Evolutionary conservation across 805 yeast species (phyloP).

Genomic region (Candida parachauliodes): DNA sequence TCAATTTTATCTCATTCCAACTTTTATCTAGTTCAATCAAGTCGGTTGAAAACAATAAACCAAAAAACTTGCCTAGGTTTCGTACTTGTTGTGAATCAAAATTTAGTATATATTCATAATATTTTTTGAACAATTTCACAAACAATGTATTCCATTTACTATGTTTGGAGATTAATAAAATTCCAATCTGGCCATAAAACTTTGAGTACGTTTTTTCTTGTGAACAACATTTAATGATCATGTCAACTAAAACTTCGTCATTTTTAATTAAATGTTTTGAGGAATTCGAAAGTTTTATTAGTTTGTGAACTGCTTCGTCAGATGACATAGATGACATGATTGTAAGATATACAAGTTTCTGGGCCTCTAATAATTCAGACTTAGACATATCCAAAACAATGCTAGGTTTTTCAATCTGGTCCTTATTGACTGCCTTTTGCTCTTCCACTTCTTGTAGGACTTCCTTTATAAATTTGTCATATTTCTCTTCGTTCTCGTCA

Average conservation of each 20-base stretch:
- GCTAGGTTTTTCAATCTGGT: no score
- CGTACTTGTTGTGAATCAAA: conserved; percentile 71
- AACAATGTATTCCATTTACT: conserved; percentile 55
- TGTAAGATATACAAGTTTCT: conserved; percentile 75
- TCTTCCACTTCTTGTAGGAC: conserved; percentile 39
- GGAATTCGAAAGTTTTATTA: conserved; percentile 46
- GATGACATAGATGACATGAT: conserved; percentile 87
- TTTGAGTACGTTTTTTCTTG: conserved; percentile 87
- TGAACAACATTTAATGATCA: conserved; percentile 74
- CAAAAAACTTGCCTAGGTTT: conserved; percentile 81
- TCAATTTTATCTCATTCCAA: conserved; percentile 53
- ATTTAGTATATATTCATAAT: conserved; percentile 58
- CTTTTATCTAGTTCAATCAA: conserved; percentile 58
- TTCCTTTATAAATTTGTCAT: conserved; percentile 39
- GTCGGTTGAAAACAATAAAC: conserved; percentile 73
- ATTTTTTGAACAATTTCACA: conserved; percentile 47
- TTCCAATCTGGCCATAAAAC: conserved; percentile 75
- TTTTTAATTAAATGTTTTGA: conserved; percentile 34
- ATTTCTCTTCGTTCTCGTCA: conserved; percentile 47
- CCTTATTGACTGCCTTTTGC: conserved; percentile 9
- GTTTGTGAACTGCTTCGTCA: conserved; percentile 89
- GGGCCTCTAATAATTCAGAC: conserved; percentile 56
- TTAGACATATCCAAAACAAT: conserved; percentile 66
- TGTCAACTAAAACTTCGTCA: conserved; percentile 59
- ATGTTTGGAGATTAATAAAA: conserved; percentile 52